A percentile compares a stretch with the other conserved stretches of the same genome.
Conservation (phyloP, 495 filamentous ascomycete genomes). For the Cladorrhinum samala region DNA sequence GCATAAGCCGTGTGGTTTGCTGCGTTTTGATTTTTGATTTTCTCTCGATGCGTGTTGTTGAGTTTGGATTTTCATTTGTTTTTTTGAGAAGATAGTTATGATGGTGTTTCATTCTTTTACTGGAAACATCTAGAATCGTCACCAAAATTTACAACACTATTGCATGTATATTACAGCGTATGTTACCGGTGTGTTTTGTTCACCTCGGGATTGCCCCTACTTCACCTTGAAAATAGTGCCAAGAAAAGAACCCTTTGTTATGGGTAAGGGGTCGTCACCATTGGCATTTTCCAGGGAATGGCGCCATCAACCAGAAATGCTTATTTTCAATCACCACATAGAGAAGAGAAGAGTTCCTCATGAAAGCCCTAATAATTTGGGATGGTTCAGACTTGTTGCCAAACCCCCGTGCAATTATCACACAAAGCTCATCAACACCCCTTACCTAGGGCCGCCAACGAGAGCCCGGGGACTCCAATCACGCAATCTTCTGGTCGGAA, state of each 20-base stretch:
- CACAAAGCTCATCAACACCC: background rate
- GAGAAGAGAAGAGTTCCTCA: no score
- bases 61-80: background rate
- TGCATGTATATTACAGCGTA: conserved; percentile 1
- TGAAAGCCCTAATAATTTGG: no score
- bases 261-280: no score
- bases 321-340: no score
- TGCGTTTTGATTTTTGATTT: no score
- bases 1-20: no score
- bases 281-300: no score
- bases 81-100: background rate
- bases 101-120: background rate
- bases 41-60: background rate
- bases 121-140: conserved; percentile 18
- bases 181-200: background rate
- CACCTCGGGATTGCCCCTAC: background rate
- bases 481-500: conserved; percentile 10
- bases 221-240: background rate
- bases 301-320: no score
- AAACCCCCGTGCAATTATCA: background rate
- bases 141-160: background rate
- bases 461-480: conserved; percentile 10
- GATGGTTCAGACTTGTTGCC: no score
- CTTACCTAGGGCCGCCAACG: conserved; percentile 5
- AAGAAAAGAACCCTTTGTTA: conserved; percentile 4